These are phyloP conservation scores for Mucuna pruriens DNA, from an alignment of 306 rosid genomes.

Conservation along the genomic window DNA sequence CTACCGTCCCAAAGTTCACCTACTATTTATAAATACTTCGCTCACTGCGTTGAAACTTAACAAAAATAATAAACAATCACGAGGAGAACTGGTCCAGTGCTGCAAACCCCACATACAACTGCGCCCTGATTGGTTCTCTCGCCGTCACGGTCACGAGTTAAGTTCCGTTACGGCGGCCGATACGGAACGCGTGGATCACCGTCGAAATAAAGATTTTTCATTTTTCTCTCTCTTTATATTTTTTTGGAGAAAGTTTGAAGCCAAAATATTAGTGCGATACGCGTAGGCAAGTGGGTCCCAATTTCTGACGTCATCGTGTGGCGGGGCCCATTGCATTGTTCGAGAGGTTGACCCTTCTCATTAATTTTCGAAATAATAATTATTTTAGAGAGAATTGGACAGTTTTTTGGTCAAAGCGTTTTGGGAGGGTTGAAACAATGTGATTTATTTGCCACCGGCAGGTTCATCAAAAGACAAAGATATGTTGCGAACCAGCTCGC, in stretches of 20 bases:
- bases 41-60: neutral
- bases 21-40: neutral
- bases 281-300: slow-evolving; percentile 34
- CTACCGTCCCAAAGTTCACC: neutral
- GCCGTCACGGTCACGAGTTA: slow-evolving; percentile 14
- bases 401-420: slow-evolving; percentile 14
- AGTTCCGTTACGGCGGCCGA: neutral
- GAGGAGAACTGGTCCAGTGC: neutral
- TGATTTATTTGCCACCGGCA: slow-evolving; percentile 36
- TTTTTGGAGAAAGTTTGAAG: neutral
- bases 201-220: neutral
- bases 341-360: slow-evolving; percentile 1
- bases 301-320: slow-evolving; percentile 14
- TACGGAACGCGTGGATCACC: slow-evolving; percentile 39
- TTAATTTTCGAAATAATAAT: neutral
- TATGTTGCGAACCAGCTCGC: slow-evolving; percentile 56
- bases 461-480: slow-evolving; percentile 38
- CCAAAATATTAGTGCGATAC: slow-evolving; percentile 50
- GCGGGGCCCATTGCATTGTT: slow-evolving; percentile 16
- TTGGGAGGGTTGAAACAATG: neutral
- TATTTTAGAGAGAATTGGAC: neutral
- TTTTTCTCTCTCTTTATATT: neutral
- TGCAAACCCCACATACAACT: neutral
- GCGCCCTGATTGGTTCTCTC: neutral
- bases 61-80: neutral